Evolutionary conservation across 805 yeast genomes (phyloP).

Genomic region (Candida maris): DNA sequence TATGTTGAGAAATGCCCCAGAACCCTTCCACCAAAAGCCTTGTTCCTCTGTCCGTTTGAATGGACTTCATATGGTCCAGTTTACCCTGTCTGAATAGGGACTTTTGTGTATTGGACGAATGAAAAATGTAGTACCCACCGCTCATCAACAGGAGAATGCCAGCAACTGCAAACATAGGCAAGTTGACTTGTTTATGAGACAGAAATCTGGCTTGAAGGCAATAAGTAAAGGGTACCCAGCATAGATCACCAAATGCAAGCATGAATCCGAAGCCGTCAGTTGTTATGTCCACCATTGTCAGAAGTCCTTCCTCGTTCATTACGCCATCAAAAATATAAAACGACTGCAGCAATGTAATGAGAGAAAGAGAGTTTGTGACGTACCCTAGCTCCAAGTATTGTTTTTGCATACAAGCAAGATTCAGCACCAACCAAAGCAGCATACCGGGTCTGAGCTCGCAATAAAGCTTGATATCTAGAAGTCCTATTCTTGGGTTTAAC

Average conservation of each 20-base stretch:
- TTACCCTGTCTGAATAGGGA: slow-evolving; percentile 78
- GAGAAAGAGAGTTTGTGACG: slow-evolving; percentile 65
- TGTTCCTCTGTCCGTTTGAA: slow-evolving; percentile 73
- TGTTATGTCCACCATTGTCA: slow-evolving; percentile 93
- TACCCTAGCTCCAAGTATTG: slow-evolving; percentile 62
- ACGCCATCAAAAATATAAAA: slow-evolving; percentile 91
- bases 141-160: slow-evolving; percentile 43
- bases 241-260: slow-evolving; percentile 91
- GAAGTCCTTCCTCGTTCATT: slow-evolving; percentile 80
- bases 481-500: slow-evolving; percentile 83
- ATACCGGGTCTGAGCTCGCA: slow-evolving; percentile 95
- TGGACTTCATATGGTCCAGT: slow-evolving; percentile 61
- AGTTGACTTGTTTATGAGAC: slow-evolving; percentile 54
- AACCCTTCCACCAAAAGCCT: slow-evolving; percentile 85
- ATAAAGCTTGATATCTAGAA: slow-evolving; percentile 83
- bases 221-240: slow-evolving; percentile 90
- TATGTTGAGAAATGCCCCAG: slow-evolving; percentile 94
- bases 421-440: slow-evolving; percentile 77
- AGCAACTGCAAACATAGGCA: slow-evolving; percentile 41
- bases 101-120: slow-evolving; percentile 80
- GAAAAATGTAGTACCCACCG: slow-evolving; percentile 77
- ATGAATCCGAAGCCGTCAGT: slow-evolving; percentile 97
- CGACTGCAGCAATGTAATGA: slow-evolving; percentile 68
- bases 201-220: slow-evolving; percentile 81
- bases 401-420: slow-evolving; percentile 75